Evolutionary conservation across 2,329 filamentous ascomycete species (phyloP).

Genomic region (Aspergillus fijiensis): DNA sequence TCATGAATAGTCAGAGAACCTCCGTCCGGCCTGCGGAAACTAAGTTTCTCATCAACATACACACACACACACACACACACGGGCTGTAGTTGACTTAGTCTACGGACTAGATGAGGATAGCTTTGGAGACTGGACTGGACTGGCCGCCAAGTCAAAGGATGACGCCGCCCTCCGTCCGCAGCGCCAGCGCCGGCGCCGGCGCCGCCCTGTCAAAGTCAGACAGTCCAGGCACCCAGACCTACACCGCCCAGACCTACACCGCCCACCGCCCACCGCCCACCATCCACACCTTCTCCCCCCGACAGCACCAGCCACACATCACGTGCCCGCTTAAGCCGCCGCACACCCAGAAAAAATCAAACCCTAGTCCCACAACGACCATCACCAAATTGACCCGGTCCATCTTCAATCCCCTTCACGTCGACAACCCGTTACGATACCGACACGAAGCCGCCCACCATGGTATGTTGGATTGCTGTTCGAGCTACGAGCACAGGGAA

Average conservation of each 20-base stretch:
- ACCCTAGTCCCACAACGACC: slow-evolving; percentile 49
- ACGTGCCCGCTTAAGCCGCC: slow-evolving; percentile 35
- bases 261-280: neutral
- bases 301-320: slow-evolving; percentile 21
- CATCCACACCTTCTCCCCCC: neutral
- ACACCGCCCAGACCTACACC: neutral
- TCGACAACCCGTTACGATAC: slow-evolving; percentile 48
- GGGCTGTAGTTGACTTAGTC: neutral
- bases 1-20: too few species aligned
- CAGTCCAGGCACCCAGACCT: neutral
- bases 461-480: slow-evolving; percentile 38
- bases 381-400: slow-evolving; percentile 39
- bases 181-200: neutral
- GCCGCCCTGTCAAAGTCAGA: neutral
- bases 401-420: slow-evolving; percentile 43
- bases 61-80: too few species aligned
- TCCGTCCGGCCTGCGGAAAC: neutral
- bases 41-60: neutral
- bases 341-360: slow-evolving; percentile 37
- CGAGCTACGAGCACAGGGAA: neutral
- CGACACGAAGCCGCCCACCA: slow-evolving; percentile 42
- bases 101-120: neutral
- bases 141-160: neutral
- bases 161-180: neutral
- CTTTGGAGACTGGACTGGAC: neutral